Evolutionary conservation across 176 grass and related monocot species (phyloP), one percentile per base, ranked within the genome.

Genomic region (Bolboschoenus planiculmis): DNA sequence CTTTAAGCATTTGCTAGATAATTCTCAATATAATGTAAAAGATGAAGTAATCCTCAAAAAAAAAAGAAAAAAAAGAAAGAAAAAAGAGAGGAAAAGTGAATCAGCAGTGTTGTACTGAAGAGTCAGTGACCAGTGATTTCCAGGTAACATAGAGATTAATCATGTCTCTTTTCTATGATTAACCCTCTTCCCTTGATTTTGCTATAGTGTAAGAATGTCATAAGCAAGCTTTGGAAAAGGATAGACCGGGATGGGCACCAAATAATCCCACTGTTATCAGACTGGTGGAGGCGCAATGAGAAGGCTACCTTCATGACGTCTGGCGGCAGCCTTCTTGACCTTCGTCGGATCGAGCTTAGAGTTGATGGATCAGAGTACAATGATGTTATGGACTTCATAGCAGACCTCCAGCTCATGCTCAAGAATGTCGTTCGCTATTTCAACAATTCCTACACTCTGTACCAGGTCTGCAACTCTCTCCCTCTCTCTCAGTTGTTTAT

Each of bases 201-300:
- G 24, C 15, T 87, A 86, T 65, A 99, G 97, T 99, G 97, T 79
- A 99, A 99, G 93, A 93, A 99, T 90, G 97, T 99, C 11, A 95
- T 95, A 84, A 99, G 89, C 93, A 95, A 99, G 86, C 89, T 99
- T 60, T 94, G 93, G 87, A 95, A 90, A 78, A 91, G 91, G 85
- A 95, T 99, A 21, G 86, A 95, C 43, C 95, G 93, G 88, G 97
- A 99, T 56, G 97, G 97, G 15, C 83, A 91, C 56, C 87, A 99
- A 86, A 88, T 93, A 16, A 87, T 99, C 81, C 97, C 97, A 21
- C 83, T 91, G 53, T 90, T 99, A 87, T 90, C 89, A 65, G 90
- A 92, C 75, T 95, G 93, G 93, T 95, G 97, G 97, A 88, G 86
- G 68, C 91, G 88, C 85, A 95, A 99, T 78, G 89, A 91, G 67